A percentile compares a stretch with the other conserved stretches of the same genome.
phyloP scores from a whole-genome alignment of 352 stramenopile genomes.

The Phytophthora cajani region DNA sequence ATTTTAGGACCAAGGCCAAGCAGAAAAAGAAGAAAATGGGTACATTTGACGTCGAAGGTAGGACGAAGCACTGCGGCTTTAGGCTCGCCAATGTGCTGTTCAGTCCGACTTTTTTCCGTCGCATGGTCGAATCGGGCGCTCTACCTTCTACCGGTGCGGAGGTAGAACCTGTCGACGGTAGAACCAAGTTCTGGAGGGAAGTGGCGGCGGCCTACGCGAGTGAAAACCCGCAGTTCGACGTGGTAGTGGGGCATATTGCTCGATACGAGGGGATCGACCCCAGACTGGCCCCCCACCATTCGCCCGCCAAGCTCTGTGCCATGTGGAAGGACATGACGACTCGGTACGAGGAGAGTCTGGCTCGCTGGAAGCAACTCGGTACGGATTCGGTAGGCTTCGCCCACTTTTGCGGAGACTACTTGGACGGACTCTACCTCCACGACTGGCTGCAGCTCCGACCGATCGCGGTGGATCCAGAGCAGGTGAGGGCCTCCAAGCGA shows the following conservation, averaged over 20 bases:
- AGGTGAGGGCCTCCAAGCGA: conserved; percentile 10
- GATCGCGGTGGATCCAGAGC: conserved; percentile 11
- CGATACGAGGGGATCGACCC: conserved; percentile 25
- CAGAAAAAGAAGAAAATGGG: not conserved
- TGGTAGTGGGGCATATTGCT: conserved; percentile 14
- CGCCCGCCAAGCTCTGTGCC: conserved; percentile 10
- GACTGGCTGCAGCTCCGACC: conserved; percentile 20
- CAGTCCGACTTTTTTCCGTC: conserved; percentile 14
- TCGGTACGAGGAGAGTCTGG: conserved; percentile 13
- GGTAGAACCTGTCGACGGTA: conserved; percentile 2
- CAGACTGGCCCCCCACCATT: conserved; percentile 6
- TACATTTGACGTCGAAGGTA: not conserved
- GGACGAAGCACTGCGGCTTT: conserved; percentile 27
- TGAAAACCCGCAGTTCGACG: conserved; percentile 8
- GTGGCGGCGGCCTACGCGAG: conserved; percentile 12
- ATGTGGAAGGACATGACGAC: conserved; percentile 23
- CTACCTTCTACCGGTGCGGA: conserved; percentile 18
- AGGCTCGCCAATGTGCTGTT: conserved; percentile 24
- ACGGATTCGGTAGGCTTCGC: conserved; percentile 12
- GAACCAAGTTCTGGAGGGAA: conserved; percentile 25
- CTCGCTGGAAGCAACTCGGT: conserved; percentile 26
- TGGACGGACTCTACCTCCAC: conserved; percentile 20
- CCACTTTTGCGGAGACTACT: conserved; percentile 18
- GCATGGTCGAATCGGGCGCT: conserved; percentile 17
- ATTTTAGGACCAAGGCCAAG: conserved; percentile 7